Percentiles rank a stretch among this genome's conserved stretches.
Evolutionary conservation across 2,329 filamentous ascomycete species (phyloP).

Genomic region (Xylaria sp.): DNA sequence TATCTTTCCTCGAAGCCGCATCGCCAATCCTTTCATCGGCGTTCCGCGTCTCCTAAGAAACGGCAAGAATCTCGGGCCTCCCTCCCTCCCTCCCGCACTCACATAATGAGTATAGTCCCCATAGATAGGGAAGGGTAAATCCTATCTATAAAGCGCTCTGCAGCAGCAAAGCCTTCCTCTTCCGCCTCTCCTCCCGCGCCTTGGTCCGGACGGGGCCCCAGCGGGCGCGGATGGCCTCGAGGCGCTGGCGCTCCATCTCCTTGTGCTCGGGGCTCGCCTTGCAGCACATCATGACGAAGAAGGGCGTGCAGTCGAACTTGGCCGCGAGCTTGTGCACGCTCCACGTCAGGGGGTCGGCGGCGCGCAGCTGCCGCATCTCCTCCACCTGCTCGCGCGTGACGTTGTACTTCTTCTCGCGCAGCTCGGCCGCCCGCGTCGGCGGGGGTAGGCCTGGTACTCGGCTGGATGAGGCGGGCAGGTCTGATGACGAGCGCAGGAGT

Average conservation of each 20-base stretch:
- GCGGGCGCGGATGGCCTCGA: constrained; percentile 61
- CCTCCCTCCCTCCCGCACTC: background rate
- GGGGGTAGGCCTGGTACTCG: background rate
- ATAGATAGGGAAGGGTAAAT: background rate
- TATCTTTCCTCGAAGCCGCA: background rate
- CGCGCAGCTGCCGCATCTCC: constrained; percentile 68
- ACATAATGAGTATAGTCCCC: background rate
- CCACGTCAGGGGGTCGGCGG: constrained; percentile 65
- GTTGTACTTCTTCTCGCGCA: constrained; percentile 56
- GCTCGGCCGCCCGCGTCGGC: constrained; percentile 13
- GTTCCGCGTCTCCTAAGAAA: background rate
- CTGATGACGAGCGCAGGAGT: constrained; percentile 54
- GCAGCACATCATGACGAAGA: constrained; percentile 70
- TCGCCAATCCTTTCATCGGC: background rate
- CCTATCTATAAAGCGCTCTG: constrained; percentile 60
- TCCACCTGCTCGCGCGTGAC: constrained; percentile 65
- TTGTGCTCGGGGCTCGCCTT: constrained; percentile 61
- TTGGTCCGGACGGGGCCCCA: constrained; percentile 68
- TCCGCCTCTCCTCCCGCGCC: constrained; percentile 66
- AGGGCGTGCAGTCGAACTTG: constrained; percentile 65
- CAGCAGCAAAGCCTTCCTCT: constrained; percentile 64
- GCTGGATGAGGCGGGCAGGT: background rate
- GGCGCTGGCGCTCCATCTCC: constrained; percentile 56
- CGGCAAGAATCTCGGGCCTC: no score
- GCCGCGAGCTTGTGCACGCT: constrained; percentile 63